phyloP scores from a whole-genome alignment of 108 stramenopile species.

The Fistulifera pelliculosa region DNA sequence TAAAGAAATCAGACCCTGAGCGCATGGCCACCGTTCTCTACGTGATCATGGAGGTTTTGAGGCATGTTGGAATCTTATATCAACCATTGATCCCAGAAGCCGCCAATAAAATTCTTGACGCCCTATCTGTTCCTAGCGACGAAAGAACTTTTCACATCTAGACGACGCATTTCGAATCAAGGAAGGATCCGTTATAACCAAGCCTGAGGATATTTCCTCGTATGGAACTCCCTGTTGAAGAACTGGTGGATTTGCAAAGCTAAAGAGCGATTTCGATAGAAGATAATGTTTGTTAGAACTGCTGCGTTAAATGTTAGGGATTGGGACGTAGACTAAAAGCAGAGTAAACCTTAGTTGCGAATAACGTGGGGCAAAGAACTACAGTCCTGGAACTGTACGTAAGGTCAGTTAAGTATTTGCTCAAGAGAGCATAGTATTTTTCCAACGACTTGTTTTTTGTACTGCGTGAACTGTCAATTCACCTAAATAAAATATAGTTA shows the following conservation, averaged over 20 bases:
- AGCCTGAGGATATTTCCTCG: constrained; percentile 68
- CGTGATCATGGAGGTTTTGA: constrained; percentile 85
- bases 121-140: constrained; percentile 66
- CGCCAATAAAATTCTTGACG: constrained; percentile 79
- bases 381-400: too few relatives aligned
- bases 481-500: too few relatives aligned
- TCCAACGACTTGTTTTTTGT: too few relatives aligned
- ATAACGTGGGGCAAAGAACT: too few relatives aligned
- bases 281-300: too few relatives aligned
- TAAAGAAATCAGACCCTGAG: constrained; percentile 79
- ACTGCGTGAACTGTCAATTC: too few relatives aligned
- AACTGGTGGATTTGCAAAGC: constrained; percentile 8
- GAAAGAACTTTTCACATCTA: constrained; percentile 71
- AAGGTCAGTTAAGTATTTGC: too few relatives aligned
- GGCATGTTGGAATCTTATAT: constrained; percentile 77
- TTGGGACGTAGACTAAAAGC: too few relatives aligned
- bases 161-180: constrained; percentile 37
- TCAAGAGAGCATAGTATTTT: too few relatives aligned
- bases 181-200: constrained; percentile 42
- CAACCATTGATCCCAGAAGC: constrained; percentile 90
- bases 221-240: constrained; percentile 48
- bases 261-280: too few relatives aligned
- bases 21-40: constrained; percentile 83
- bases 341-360: too few relatives aligned
- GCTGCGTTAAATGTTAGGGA: too few relatives aligned